Base-by-base conservation (phyloP, 306 rosid species). In the Lagenaria siceraria region DNA sequence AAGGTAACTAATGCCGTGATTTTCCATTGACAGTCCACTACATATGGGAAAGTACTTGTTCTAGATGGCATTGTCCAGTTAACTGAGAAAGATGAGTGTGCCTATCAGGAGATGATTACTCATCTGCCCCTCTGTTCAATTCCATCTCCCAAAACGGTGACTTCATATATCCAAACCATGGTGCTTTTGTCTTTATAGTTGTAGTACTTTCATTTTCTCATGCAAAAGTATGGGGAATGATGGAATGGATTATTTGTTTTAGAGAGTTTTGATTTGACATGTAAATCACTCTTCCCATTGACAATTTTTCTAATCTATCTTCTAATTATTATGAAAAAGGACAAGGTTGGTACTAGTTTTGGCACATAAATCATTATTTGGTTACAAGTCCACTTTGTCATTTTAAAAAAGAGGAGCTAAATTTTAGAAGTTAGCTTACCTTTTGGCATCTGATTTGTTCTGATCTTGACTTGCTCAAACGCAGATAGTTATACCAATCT, bases 121-220 rank as follows among this genome's bases (percentile, higher is more conserved):
- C 56, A 75, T 56, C 78, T 75, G 58, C 78, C 86, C 1, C 82
- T 84, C 58, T 55, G 53, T 4, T 1, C 56, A 8, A 42, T 72
- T 56, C 81, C 88, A 43, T 87, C 86, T 77, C 79, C 90, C 0
- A 75, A 51, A 75, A 75, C 85, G 10, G 89, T 82, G 2, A 72
- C 83, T 55, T 80, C 86, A 19, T 17, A 31, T 33, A 31, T 8
- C 35, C 69, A 75, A n/a, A 66, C 1, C 61, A 80, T 12, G 1
- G 25, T 36, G 73, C 18, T 65, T 65, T 65, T 18, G 7, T 11
- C 21, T 64, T 19, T 33, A 29, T 15, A 65, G 51, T 65, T 65
- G 6, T 36, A 38, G 46, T 65, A 27, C 27, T 38, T 65, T 8
- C 8, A 8, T 64, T 33, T 36, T 35, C 49, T 64, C 72, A 19